Conservation (phyloP, 371 early-diverging fungal genomes). For the Choanephora cucurbitarum region DNA sequence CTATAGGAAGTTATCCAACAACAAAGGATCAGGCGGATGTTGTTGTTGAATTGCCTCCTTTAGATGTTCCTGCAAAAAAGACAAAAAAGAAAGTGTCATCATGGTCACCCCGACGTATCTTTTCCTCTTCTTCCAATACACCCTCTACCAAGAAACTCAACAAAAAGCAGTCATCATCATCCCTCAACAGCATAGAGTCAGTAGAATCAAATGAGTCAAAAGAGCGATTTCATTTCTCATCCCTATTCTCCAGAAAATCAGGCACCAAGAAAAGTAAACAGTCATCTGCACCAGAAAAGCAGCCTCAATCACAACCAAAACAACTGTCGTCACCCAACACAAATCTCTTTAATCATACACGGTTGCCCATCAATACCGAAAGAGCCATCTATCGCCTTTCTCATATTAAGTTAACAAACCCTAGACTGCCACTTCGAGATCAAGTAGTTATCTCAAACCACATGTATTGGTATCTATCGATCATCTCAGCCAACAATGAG, state of each 20-base stretch:
- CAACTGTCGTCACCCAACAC: background rate
- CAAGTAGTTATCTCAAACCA: slow-evolving; percentile 79
- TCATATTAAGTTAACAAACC: slow-evolving; percentile 70
- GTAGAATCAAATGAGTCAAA: background rate
- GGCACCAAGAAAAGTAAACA: background rate
- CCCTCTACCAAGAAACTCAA: background rate
- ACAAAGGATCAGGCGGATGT: background rate
- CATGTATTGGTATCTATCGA: slow-evolving; percentile 73
- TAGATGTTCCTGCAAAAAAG: background rate
- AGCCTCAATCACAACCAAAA: background rate
- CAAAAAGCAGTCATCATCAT: slow-evolving; percentile 4
- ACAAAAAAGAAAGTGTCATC: slow-evolving; percentile 16
- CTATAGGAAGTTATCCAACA: background rate
- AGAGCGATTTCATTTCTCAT: slow-evolving; percentile 6
- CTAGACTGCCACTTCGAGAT: slow-evolving; percentile 65
- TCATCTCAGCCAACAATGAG: background rate
- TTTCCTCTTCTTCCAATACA: background rate
- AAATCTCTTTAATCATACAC: slow-evolving; percentile 15
- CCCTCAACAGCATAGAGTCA: background rate
- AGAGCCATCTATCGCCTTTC: slow-evolving; percentile 70
- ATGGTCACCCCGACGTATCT: slow-evolving; percentile 14
- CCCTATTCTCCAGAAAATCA: slow-evolving; percentile 8
- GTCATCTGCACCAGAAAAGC: slow-evolving; percentile 4
- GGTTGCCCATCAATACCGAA: slow-evolving; percentile 63
- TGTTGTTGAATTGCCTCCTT: background rate